Conservation (phyloP, 2,329 filamentous ascomycete genomes). For the Rachicladosporium sp. region DNA sequence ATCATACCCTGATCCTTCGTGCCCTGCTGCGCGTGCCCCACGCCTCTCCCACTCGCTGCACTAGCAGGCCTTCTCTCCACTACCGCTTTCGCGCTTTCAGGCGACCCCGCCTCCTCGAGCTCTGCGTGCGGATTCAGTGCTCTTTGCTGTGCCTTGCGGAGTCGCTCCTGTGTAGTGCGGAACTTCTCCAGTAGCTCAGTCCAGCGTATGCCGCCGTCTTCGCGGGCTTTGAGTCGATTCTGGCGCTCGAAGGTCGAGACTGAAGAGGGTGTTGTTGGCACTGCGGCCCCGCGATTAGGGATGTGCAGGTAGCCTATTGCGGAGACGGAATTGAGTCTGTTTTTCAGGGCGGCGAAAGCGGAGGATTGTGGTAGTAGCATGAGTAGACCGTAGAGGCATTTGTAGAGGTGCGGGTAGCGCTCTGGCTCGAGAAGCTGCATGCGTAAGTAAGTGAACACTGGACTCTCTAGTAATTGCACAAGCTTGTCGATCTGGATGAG, state of each 20-base stretch:
- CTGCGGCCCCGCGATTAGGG: constrained; percentile 41
- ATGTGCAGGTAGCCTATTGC: constrained; percentile 92
- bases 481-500: constrained; percentile 98
- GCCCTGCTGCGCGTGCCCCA: not conserved
- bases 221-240: constrained; percentile 70
- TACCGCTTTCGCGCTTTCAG: not conserved
- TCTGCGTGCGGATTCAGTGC: constrained; percentile 9
- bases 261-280: constrained; percentile 20
- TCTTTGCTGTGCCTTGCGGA: constrained; percentile 52
- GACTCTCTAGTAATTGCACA: constrained; percentile 90
- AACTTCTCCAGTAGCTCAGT: constrained; percentile 90
- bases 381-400: constrained; percentile 89
- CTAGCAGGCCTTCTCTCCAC: constrained; percentile 6
- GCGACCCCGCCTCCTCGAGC: constrained; percentile 1
- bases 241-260: constrained; percentile 37
- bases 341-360: constrained; percentile 92
- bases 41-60: constrained; percentile 4
- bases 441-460: constrained; percentile 93
- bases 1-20: not conserved
- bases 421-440: constrained; percentile 92
- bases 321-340: constrained; percentile 90
- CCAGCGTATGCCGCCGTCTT: constrained; percentile 67
- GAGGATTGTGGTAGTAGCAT: constrained; percentile 98
- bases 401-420: constrained; percentile 88
- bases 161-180: constrained; percentile 75